Base-by-base conservation (phyloP, 345 rosid genomes). In the Combretum micranthum region DNA sequence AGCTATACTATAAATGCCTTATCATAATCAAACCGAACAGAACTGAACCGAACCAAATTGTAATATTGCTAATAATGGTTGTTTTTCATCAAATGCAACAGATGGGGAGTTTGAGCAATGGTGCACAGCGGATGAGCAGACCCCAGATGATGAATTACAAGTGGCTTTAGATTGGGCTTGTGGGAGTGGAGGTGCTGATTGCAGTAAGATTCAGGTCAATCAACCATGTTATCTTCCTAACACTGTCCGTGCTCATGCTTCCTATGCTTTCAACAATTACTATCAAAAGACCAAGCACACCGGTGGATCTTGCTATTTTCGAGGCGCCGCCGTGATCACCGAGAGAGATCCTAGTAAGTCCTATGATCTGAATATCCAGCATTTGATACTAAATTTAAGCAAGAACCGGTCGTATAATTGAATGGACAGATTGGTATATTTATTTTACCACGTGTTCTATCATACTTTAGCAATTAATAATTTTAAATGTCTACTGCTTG, bases 221-320 rank as follows among this genome's bases (percentile, higher is more conserved):
- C 81, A 77, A 62, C 71, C 83, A 67, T 92, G 98, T 64, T 88
- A 70, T 70, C 66, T 69, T 23, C 95, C 95, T 6, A 74, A 86
- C 74, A 84, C 98, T 4, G 55, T 77, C 13, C 83, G 50, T 49
- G 82, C 69, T 62, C 98, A 88, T 61, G 87, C 83, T 47, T 84
- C 96, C 10, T 88, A 65, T 70, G 95, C 90, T 50, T 88, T 84
- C 79, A 86, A 92, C 64, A 71, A 50, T 76, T 86, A 86, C 63
- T 92, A 72, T 76, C 90, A 84, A 69, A 77, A 56, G 57, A 69
- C 66, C 67, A 86, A 83, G 74, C 58, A 67, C 63, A 74, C 61
- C 15, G 90, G 93, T 21, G 93, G 90, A 53, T 81, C 90, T 64
- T 84, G 98, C 75, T 71, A 67, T 82, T 88, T 88, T 79, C 84